Conservation (phyloP, 2,329 filamentous ascomycete species). For the Fusarium sp. region DNA sequence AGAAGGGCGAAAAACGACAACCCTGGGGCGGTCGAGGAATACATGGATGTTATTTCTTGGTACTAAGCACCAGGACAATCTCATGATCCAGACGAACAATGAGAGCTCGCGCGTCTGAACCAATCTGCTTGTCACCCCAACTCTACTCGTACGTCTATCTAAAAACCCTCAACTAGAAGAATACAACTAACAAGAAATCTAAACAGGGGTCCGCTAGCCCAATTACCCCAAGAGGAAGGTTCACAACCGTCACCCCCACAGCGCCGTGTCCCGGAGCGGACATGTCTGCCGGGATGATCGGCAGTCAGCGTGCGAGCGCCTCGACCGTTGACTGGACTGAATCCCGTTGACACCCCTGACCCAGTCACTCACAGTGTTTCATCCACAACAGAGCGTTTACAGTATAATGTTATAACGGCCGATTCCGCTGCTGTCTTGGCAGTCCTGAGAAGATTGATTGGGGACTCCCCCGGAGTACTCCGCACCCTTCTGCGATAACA, state of each 20-base stretch:
- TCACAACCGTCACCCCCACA: slow-evolving; percentile 20
- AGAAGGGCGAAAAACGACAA: not conserved
- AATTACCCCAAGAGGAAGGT: slow-evolving; percentile 35
- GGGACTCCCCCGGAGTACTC: not conserved
- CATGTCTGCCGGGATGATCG: slow-evolving; percentile 18
- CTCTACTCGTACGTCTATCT: not conserved
- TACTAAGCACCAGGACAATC: not conserved
- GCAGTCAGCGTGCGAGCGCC: slow-evolving; percentile 23
- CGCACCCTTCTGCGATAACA: not conserved
- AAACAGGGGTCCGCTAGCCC: not conserved
- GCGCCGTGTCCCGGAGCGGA: not conserved
- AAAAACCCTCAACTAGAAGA: not conserved
- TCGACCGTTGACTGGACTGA: slow-evolving; percentile 29
- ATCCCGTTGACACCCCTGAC: not conserved
- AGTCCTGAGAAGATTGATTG: not conserved
- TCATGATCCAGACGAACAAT: not conserved
- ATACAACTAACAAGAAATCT: not conserved
- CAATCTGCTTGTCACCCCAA: not conserved
- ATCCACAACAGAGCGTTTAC: not conserved
- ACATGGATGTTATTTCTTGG: not conserved
- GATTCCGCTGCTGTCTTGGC: not conserved
- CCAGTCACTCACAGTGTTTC: not conserved
- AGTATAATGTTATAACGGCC: not conserved
- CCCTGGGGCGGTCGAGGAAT: not conserved
- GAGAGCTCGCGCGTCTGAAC: not conserved